These are phyloP conservation scores for Plectosphaerella sp. DNA, from an alignment of 2,329 filamentous ascomycete species.

Conservation along the genomic window DNA sequence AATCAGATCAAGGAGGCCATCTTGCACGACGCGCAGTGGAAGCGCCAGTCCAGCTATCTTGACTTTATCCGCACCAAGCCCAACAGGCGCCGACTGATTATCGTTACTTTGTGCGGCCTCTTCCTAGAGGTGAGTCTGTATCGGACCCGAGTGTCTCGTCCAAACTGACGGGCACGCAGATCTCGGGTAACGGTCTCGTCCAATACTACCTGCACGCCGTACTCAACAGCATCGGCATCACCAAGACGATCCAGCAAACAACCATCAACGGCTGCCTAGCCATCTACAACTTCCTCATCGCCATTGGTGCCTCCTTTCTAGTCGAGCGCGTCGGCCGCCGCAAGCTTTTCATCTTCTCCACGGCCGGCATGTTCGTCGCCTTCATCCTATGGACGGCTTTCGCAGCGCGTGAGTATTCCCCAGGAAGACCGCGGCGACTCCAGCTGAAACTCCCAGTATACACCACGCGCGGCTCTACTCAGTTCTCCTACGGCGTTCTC, in stretches of 20 bases:
- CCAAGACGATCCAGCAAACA: constrained; percentile 23
- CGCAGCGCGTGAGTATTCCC: background rate
- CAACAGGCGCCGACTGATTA: constrained; percentile 10
- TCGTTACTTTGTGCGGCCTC: background rate
- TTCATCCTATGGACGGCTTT: constrained; percentile 12
- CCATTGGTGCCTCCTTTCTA: constrained; percentile 40
- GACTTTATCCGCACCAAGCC: constrained; percentile 13
- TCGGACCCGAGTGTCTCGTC: constrained; percentile 18
- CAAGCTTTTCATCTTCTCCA: constrained; percentile 50
- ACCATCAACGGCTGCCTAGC: constrained; percentile 13
- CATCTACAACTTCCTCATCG: constrained; percentile 26
- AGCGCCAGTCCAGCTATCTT: constrained; percentile 12
- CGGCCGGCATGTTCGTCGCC: constrained; percentile 17
- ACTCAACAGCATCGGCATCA: constrained; percentile 29
- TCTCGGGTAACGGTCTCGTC: constrained; percentile 19
- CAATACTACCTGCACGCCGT: constrained; percentile 31
- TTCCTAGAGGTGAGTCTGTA: background rate
- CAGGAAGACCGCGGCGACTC: background rate
- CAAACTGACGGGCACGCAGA: constrained; percentile 22
- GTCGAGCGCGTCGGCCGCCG: constrained; percentile 37
- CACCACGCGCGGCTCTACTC: background rate
- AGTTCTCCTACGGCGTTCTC: constrained; percentile 14
- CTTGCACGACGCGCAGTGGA: constrained; percentile 27
- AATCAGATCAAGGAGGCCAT: constrained; percentile 45
- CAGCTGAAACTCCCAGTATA: background rate